phyloP scores from a whole-genome alignment of 2,329 filamentous ascomycete species.

The Microsporum ferrugineum region DNA sequence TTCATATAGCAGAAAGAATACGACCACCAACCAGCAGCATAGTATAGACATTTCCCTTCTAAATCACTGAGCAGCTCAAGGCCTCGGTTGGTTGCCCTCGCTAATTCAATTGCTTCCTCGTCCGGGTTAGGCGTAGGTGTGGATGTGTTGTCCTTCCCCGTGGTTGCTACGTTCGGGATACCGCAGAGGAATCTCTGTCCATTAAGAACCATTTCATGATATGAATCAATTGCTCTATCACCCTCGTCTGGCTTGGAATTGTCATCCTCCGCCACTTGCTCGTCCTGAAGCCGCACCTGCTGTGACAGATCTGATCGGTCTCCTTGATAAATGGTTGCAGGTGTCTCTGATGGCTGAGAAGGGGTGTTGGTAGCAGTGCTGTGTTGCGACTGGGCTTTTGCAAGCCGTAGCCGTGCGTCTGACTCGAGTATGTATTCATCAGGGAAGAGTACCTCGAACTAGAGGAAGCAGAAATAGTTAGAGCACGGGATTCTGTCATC shows the following conservation, averaged over 20 bases:
- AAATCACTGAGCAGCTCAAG: conserved; percentile 70
- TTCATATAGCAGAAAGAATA: conserved; percentile 89
- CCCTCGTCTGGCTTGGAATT: conserved; percentile 38
- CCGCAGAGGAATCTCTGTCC: conserved; percentile 70
- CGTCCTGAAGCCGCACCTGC: conserved; percentile 18
- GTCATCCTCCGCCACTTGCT: conserved; percentile 33
- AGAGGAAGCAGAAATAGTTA: conserved; percentile 7
- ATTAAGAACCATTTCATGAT: conserved; percentile 64
- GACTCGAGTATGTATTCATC: conserved; percentile 59
- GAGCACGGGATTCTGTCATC: background rate
- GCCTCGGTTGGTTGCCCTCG: conserved; percentile 62
- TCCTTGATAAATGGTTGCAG: conserved; percentile 2
- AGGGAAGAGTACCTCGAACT: conserved; percentile 74
- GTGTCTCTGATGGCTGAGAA: conserved; percentile 7
- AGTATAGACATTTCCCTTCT: conserved; percentile 71
- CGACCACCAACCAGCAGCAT: conserved; percentile 84
- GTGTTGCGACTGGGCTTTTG: conserved; percentile 23
- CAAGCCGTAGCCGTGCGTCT: conserved; percentile 52
- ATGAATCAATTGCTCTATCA: conserved; percentile 48
- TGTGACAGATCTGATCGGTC: conserved; percentile 12
- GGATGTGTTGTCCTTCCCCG: conserved; percentile 55
- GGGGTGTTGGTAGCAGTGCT: conserved; percentile 15
- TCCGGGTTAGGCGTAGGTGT: conserved; percentile 37
- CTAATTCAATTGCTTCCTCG: conserved; percentile 69
- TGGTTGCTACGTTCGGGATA: conserved; percentile 55